A percentile compares a stretch with the other conserved stretches of the same genome.
Conservation (phyloP, 2,329 filamentous ascomycete genomes). For the Neospermospora avenae region DNA sequence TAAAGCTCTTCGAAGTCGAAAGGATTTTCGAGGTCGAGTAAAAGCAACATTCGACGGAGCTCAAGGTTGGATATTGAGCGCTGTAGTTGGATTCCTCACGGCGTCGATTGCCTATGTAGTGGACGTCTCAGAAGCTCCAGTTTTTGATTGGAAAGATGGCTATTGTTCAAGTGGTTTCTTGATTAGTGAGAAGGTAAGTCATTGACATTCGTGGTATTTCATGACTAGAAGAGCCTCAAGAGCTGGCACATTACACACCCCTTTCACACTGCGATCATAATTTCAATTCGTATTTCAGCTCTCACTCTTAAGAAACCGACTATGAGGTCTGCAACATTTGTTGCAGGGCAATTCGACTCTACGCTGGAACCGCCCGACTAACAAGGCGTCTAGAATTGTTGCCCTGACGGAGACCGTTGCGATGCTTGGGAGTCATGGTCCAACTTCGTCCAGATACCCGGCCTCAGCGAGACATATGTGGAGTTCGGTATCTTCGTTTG, state of each 20-base stretch:
- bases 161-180: constrained; percentile 75
- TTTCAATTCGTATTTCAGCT: too few relatives aligned
- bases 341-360: too few relatives aligned
- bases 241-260: not conserved
- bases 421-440: constrained; percentile 63
- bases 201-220: not conserved
- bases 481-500: constrained; percentile 75
- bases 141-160: constrained; percentile 90
- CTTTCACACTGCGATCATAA: too few relatives aligned
- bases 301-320: too few relatives aligned
- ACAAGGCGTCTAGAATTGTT: constrained; percentile 46
- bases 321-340: too few relatives aligned
- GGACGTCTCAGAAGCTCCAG: constrained; percentile 77
- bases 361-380: constrained; percentile 10
- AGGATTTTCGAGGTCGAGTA: constrained; percentile 79
- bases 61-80: constrained; percentile 93
- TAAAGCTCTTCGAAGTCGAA: constrained; percentile 75
- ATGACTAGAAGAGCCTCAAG: not conserved
- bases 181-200: constrained; percentile 61
- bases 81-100: constrained; percentile 81
- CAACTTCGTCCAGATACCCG: constrained; percentile 31
- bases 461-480: constrained; percentile 52
- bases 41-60: constrained; percentile 76
- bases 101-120: constrained; percentile 85
- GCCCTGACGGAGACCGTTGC: constrained; percentile 52